phyloP scores from a whole-genome alignment of 2,329 filamentous ascomycete species.

The Ustulina deusta region DNA sequence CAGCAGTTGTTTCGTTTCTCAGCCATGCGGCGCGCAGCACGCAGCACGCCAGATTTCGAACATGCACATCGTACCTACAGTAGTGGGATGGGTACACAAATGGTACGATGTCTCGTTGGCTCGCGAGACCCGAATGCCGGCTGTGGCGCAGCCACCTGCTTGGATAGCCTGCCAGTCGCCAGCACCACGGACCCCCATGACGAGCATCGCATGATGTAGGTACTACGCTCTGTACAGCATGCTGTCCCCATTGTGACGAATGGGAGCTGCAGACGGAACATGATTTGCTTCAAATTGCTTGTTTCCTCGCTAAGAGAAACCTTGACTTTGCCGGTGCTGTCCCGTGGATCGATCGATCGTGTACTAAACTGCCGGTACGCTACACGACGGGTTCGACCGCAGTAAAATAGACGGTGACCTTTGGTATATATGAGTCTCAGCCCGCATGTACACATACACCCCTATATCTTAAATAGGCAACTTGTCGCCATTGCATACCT shows the following conservation, averaged over 20 bases:
- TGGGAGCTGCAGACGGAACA: constrained; percentile 7
- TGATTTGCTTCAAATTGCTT: constrained; percentile 19
- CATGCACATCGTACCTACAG: constrained; percentile 20
- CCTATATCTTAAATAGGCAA: neutral
- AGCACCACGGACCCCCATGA: constrained; percentile 6
- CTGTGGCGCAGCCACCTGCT: constrained; percentile 22
- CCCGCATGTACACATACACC: neutral
- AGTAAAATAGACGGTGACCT: constrained; percentile 6
- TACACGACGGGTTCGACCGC: constrained; percentile 27
- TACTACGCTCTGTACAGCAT: constrained; percentile 3
- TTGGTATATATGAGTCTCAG: too few species aligned
- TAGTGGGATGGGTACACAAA: constrained; percentile 7
- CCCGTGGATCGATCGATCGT: constrained; percentile 26
- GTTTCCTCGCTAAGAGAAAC: constrained; percentile 2
- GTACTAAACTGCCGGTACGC: neutral
- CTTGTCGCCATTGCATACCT: neutral
- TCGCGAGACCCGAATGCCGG: constrained; percentile 23
- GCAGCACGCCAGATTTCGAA: constrained; percentile 14
- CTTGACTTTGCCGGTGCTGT: neutral
- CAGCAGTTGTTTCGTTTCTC: neutral
- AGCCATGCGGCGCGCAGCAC: constrained; percentile 2
- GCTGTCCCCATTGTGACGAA: constrained; percentile 11
- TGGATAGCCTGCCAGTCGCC: neutral
- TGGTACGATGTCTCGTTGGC: constrained; percentile 22
- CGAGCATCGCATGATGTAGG: constrained; percentile 18